Percentiles rank a stretch among this genome's conserved stretches.
Conservation (phyloP, 148 eudicot genomes). For the Amaranthus hypochondriacus region DNA sequence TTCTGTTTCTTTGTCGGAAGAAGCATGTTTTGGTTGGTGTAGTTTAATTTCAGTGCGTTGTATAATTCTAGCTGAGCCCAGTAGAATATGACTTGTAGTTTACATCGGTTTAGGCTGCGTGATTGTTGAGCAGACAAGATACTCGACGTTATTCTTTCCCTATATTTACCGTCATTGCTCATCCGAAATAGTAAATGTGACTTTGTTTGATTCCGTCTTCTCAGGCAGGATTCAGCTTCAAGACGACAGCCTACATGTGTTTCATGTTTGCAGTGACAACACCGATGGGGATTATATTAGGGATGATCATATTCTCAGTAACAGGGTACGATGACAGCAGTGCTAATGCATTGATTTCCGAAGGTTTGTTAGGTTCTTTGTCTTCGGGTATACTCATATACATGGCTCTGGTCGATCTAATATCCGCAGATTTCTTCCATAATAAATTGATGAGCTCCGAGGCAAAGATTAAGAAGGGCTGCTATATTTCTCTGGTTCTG, state of each 20-base stretch:
- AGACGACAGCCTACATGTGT: conserved; percentile 77
- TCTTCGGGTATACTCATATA: conserved; percentile 81
- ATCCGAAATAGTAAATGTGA: neutral
- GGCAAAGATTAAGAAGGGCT: conserved; percentile 56
- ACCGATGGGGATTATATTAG: conserved; percentile 61
- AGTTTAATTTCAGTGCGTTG: no score
- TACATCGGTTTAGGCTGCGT: no score
- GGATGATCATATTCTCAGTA: conserved; percentile 55
- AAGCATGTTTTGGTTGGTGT: no score
- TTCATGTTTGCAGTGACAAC: conserved; percentile 86
- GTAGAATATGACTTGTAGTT: no score
- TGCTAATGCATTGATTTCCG: conserved; percentile 61
- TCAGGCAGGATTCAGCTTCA: conserved; percentile 74
- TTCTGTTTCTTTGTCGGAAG: no score
- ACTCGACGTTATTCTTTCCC: no score
- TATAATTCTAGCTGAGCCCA: no score
- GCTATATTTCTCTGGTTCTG: conserved; percentile 63
- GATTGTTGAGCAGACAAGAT: no score
- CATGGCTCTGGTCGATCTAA: conserved; percentile 81
- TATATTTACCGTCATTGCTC: neutral
- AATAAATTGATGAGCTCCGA: conserved; percentile 62
- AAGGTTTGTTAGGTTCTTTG: conserved; percentile 71
- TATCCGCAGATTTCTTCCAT: conserved; percentile 81
- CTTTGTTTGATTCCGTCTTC: neutral
- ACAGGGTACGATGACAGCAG: conserved; percentile 78